Evolutionary conservation across 1,139 yeast species (phyloP), one percentile per base, ranked within the genome.

Genomic region (Hanseniaspora sp.): DNA sequence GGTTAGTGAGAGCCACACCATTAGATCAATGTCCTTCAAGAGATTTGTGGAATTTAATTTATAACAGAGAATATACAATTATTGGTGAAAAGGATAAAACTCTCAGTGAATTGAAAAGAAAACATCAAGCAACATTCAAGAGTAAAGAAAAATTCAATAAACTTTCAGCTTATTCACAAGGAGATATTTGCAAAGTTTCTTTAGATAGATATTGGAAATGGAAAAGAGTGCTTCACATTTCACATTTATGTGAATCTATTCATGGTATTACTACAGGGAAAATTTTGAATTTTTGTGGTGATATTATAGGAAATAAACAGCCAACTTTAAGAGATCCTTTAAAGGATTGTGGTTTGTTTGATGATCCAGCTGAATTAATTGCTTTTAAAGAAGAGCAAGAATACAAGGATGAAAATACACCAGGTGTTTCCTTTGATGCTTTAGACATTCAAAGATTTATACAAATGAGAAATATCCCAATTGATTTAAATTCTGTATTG

Each of bases 221-320:
- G 46, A 74, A 82, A 62, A 75, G 96, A 59, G 75, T 84, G 15
- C 69, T 71, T 43, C 84, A 84, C 58, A 73, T 92, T 33, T 78
- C 74, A 1, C 77, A 77, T 43, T 74, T 85, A 53, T 86, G 83
- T 18, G 74, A 74, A 42, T 80, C 83, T 49, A 75, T 90, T 57
- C 69, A 88, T 47, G 98, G 98, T 7, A 68, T 74, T 12, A 68
- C 83, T 3, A 74, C 94, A 0, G 76, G 95, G 0, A 70, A 74
- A 52, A 75, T 94, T 7, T 92, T 84, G 73, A 75, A 53, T 69
- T 75, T 8, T 79, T 83, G 7, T 73, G 92, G 58, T 63, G 69
- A 45, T 64, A 76, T 42, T 72, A 85, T 35, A 96, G 88, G 65
- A 74, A 72, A 56, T 69, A 71, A 48, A 72, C 83, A 7, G 79